Evolutionary conservation across 768 basidiomycete genomes (phyloP), one percentile per base, ranked within the genome.

Genomic region (Hericium coralloides): DNA sequence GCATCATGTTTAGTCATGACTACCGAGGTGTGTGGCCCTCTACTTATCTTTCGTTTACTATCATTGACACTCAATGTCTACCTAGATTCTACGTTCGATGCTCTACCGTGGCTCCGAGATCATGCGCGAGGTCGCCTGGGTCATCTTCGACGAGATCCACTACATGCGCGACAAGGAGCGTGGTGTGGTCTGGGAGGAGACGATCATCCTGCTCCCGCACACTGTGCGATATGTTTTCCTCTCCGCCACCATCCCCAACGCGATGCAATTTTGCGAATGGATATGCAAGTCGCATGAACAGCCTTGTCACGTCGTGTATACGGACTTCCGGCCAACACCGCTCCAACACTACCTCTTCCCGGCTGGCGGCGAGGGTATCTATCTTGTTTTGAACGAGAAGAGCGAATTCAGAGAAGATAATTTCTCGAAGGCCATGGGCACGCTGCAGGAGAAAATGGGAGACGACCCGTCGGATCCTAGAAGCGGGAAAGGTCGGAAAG

Each of bases 61-160:
- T 45, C 23, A 9, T 31, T 31, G 7, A 31, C 31, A 1, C 31
- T 31, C 31, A 6, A 31, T 8, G 31, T 52, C 26, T 57, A 12
- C 20, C 26, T 60, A 98, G 94, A 98, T 99, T 84, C 70, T 99
- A 53, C 85, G 97, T 18, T 98, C 95, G 4, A 99, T 99, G 95
- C 75, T 99, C 25, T 99, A 99, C 68, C 87, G 97, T 55, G 97
- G 97, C 39, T 98, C 94, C 3, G 97, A 99, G 74, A 88, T 99
- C 63, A 95, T 98, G 89, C 90, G 97, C 56, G 97, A 99, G 75
- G 95, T 99, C n/a, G 94, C 95, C 1, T 99, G 97, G 97, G 95
- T 98, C 56, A 84, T 99, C 62, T 99, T 98, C 70, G 97, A 99
- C 68, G 97, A 99, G 73, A 97, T 99, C 59, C 97, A 99, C 68